Conservation (phyloP, 202 grass and related monocot species). For the Brachypodium distachyon region DNA sequence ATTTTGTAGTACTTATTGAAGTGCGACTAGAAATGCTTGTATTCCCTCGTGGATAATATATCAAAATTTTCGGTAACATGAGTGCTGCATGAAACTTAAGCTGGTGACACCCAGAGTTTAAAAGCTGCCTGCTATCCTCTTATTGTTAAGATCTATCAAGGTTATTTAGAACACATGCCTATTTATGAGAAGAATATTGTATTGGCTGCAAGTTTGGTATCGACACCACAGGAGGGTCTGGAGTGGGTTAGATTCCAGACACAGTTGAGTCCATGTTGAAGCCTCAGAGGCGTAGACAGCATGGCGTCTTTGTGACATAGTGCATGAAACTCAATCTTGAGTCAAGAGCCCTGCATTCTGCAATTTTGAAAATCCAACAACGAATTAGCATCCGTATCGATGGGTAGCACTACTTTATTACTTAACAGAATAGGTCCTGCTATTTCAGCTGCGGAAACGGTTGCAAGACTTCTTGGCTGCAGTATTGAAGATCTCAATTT, state of each 20-base stretch:
- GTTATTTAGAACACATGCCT: background rate
- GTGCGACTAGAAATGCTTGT: background rate
- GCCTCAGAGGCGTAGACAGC: background rate
- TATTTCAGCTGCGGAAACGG: constrained; percentile 72
- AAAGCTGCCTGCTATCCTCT: background rate
- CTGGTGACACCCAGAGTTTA: background rate
- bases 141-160: background rate
- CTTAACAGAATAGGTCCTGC: background rate
- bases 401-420: background rate
- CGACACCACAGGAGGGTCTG: background rate
- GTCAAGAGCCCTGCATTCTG: background rate
- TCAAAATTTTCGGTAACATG: background rate
- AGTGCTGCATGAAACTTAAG: background rate
- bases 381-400: background rate
- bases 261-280: background rate
- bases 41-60: background rate
- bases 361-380: background rate
- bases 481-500: constrained; percentile 67
- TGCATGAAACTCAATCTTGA: background rate
- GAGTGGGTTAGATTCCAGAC: background rate
- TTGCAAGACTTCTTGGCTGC: constrained; percentile 81
- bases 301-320: background rate
- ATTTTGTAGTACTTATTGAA: background rate
- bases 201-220: background rate
- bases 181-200: background rate